Percentiles rank a stretch among this genome's conserved stretches.
Evolutionary conservation across 257 asterid genomes (phyloP).

Genomic region (Handroanthus guayacan): DNA sequence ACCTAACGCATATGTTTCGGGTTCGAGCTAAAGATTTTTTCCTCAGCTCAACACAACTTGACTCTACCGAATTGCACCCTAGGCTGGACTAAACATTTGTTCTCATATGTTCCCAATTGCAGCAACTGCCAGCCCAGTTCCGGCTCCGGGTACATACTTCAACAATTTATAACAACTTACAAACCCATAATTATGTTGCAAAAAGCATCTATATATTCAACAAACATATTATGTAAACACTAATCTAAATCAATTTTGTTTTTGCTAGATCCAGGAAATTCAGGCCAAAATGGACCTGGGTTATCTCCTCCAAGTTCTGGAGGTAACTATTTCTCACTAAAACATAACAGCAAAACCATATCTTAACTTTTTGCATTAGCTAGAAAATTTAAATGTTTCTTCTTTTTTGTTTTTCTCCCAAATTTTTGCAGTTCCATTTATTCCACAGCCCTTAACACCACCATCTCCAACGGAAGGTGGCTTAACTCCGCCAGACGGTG

Average conservation of each 20-base stretch:
- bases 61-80: no score
- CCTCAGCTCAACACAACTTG: no score
- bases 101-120: slow-evolving; percentile 19
- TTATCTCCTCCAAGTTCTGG: slow-evolving; percentile 40
- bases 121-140: slow-evolving; percentile 61
- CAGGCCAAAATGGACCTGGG: slow-evolving; percentile 40
- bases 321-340: slow-evolving; percentile 35
- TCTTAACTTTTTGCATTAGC: background rate
- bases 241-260: slow-evolving; percentile 17
- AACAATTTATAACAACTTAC: background rate
- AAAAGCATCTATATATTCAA: background rate
- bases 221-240: background rate
- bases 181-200: background rate
- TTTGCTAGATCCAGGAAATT: slow-evolving; percentile 43
- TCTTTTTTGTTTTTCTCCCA: background rate
- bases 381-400: background rate
- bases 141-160: slow-evolving; percentile 65
- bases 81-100: background rate
- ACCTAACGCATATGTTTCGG: no score
- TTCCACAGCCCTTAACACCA: slow-evolving; percentile 49
- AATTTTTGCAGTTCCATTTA: slow-evolving; percentile 45
- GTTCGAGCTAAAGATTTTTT: no score
- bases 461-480: slow-evolving; percentile 35
- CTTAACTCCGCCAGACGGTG: slow-evolving; percentile 18
- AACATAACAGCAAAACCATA: background rate